Conservation (phyloP, 164 flowering plant genomes). For the Platanus orientalis region DNA sequence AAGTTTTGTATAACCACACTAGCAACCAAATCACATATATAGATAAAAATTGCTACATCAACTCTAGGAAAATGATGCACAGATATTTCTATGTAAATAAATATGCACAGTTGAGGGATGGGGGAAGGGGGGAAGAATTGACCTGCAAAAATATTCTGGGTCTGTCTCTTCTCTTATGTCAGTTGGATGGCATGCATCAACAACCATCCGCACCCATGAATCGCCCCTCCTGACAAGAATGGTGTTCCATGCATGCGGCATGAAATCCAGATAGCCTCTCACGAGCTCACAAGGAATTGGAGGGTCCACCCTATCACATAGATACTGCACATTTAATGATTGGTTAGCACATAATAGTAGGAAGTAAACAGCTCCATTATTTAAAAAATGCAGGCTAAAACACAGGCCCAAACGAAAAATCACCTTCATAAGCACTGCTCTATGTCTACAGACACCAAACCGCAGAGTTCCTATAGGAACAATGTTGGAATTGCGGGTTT, state of each 20-base stretch:
- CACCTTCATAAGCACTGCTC: conserved; percentile 96
- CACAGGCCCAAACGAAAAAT: conserved; percentile 5
- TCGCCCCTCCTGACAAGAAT: conserved; percentile 50
- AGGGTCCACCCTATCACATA: conserved; percentile 90
- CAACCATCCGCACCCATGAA: conserved; percentile 74
- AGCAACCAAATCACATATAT: no score
- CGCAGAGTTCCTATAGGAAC: conserved; percentile 83
- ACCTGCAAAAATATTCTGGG: conserved; percentile 86
- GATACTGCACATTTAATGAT: conserved; percentile 46
- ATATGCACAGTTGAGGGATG: no score
- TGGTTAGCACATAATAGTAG: conserved; percentile 21
- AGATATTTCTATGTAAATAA: no score
- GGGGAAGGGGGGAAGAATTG: not conserved
- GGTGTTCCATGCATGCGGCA: conserved; percentile 96
- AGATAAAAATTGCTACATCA: no score
- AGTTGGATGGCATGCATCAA: conserved; percentile 96
- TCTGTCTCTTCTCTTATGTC: conserved; percentile 90
- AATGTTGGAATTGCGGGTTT: conserved; percentile 54
- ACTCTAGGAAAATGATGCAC: no score
- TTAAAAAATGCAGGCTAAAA: no score
- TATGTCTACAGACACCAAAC: conserved; percentile 92
- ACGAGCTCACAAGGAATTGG: conserved; percentile 95
- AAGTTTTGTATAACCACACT: no score
- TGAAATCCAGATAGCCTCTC: conserved; percentile 87
- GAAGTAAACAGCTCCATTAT: not conserved